phyloP scores from a whole-genome alignment of 2,329 filamentous ascomycete genomes.

The Arthrocladium fulminans region DNA sequence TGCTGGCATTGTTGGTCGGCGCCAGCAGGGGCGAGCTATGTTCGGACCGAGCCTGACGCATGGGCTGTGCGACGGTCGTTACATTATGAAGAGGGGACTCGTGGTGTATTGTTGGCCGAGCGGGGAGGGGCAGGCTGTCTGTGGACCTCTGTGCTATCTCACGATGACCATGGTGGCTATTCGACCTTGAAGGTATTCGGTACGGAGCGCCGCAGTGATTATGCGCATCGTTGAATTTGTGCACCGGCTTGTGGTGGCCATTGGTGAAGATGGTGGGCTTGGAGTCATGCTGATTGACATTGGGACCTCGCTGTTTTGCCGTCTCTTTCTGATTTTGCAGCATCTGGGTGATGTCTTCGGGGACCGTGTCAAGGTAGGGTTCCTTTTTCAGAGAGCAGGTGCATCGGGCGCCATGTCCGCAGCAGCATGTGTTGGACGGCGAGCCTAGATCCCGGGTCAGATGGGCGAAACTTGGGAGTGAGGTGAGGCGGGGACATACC shows the following conservation, averaged over 20 bases:
- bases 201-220: conserved; percentile 52
- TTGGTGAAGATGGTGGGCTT: conserved; percentile 54
- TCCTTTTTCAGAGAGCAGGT: conserved; percentile 54
- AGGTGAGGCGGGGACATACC: conserved; percentile 18
- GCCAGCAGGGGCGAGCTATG: conserved; percentile 38
- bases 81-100: conserved; percentile 26
- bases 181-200: conserved; percentile 46
- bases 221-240: conserved; percentile 57
- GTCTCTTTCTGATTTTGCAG: conserved; percentile 30
- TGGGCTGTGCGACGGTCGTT: conserved; percentile 26
- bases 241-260: conserved; percentile 56
- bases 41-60: conserved; percentile 34
- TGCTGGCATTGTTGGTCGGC: conserved; percentile 29
- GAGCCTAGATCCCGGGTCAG: conserved; percentile 7
- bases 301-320: conserved; percentile 47
- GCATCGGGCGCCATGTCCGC: conserved; percentile 51
- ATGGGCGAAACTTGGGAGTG: not conserved
- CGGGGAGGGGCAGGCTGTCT: conserved; percentile 42
- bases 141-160: conserved; percentile 43
- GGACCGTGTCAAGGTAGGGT: conserved; percentile 40
- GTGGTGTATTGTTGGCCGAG: conserved; percentile 22
- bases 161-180: conserved; percentile 40
- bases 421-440: conserved; percentile 34
- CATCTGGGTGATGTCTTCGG: conserved; percentile 28
- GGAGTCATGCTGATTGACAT: conserved; percentile 43